Evolutionary conservation across 495 filamentous ascomycete species (phyloP), one percentile per base, ranked within the genome.

Genomic region (Pyronema omphalodes): DNA sequence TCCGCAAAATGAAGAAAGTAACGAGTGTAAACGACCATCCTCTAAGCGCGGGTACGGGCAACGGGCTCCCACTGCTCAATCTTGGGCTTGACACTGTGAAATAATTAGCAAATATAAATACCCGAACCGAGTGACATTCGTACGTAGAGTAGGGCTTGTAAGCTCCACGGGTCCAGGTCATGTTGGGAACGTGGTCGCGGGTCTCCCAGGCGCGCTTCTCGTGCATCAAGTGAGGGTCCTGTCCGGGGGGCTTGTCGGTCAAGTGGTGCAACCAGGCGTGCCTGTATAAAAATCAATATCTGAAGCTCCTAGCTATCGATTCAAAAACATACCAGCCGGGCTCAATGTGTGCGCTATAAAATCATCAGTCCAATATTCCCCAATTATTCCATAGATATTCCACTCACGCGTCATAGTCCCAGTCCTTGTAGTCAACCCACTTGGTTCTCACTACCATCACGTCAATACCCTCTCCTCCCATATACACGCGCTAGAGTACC

Each of bases 201-300:
- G 75, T 66, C 60, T 93, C 87, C 91, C 88, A 96, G 33, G 68
- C 62, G 39, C 86, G 75, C 37, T 74, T 64, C 52, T 76, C 71
- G 23, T 76, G 73, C 64, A 81, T 75, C 29, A 88, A 58, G 57
- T 88, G 60, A 36, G 82, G 74, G 67, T 99, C 91, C 59, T 78
- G 66, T 18, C 72, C 75, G 4, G 91, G 91, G 19, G 88, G 82
- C 66, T 86, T 81, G 68, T 96, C 88, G 54, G 93, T 81, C 69
- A 83, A 70, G 70, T 99, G 95, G 44, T 84, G 82, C 61, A 96
- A 86, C 91, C 91, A 99, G 18, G 86, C 85, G 69, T 96, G 91
- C 88, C 79, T 83, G 52, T 7, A 34, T 37, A 41, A 57, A 46
- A 49, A n/a, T 33, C 48, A 51, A 36, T 11, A 12, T 33, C 12